These are phyloP conservation scores for Geotrichum klebahnii DNA, from an alignment of 1,139 yeast species.

Conservation along the genomic window DNA sequence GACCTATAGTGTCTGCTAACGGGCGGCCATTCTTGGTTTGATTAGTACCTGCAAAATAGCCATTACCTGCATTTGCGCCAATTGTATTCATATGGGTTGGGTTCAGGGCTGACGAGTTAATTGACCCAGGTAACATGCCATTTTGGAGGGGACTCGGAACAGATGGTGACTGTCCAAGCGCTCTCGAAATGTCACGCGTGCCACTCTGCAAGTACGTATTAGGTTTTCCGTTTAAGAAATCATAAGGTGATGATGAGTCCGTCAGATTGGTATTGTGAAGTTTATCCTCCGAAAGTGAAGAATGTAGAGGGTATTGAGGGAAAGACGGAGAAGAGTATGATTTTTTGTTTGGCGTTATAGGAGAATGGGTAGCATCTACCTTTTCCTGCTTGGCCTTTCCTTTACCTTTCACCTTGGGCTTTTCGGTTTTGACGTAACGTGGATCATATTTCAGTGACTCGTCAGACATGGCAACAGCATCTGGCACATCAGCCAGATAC, in stretches of 20 bases:
- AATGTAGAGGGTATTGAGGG: background rate
- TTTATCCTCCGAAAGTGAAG: background rate
- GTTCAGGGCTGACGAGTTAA: background rate
- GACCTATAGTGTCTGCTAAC: conserved; percentile 1
- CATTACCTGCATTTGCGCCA: too few species aligned
- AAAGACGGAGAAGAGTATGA: background rate
- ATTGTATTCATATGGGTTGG: background rate
- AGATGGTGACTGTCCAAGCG: background rate
- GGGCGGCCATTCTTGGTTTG: conserved; percentile 5
- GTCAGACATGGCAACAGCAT: conserved; percentile 20
- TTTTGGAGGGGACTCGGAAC: background rate
- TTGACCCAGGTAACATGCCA: too few species aligned
- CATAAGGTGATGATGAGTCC: conserved; percentile 10
- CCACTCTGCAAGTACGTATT: background rate
- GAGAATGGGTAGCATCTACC: background rate
- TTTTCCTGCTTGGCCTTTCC: background rate
- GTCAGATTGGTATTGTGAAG: background rate
- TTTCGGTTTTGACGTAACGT: conserved; percentile 20
- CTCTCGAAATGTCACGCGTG: conserved; percentile 2
- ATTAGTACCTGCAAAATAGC: too few species aligned
- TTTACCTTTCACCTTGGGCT: conserved; percentile 6
- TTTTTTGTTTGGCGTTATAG: background rate
- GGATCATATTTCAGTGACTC: conserved; percentile 28
- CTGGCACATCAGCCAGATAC: conserved; percentile 46
- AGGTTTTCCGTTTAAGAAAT: background rate